Percentiles rank a stretch among this genome's conserved stretches.
These are phyloP conservation scores for Aureobasidium sp. DNA, from an alignment of 2,329 filamentous ascomycete genomes.

Conservation along the genomic window DNA sequence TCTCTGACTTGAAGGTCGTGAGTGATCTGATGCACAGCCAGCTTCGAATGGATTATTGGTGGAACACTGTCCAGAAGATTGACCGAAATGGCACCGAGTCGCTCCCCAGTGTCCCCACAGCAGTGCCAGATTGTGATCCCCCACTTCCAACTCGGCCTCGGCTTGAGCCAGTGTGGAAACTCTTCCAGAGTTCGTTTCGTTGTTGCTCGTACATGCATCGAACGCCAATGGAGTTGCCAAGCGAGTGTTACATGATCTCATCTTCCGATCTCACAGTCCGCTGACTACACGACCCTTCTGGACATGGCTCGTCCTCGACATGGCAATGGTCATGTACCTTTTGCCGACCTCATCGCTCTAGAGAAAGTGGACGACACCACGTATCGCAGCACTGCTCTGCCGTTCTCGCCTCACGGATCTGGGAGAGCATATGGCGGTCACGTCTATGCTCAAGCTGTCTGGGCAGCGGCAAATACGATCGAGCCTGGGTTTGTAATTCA, in stretches of 20 bases:
- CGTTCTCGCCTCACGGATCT: conserved; percentile 38
- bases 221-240: conserved; percentile 2
- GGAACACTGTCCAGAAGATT: neutral
- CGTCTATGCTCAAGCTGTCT: conserved; percentile 52
- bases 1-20: too few species aligned
- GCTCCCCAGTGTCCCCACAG: neutral
- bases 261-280: neutral
- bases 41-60: too few species aligned
- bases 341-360: conserved; percentile 36
- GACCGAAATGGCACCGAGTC: conserved; percentile 11
- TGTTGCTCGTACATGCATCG: too few species aligned
- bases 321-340: conserved; percentile 32
- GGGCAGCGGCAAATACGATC: conserved; percentile 50
- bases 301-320: conserved; percentile 16
- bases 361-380: conserved; percentile 36
- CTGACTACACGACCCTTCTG: neutral
- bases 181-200: neutral
- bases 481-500: conserved; percentile 45
- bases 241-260: neutral
- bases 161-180: neutral
- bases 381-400: conserved; percentile 34
- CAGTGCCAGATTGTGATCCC: neutral
- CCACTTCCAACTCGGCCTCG: conserved; percentile 1
- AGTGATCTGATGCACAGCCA: too few species aligned
- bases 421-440: conserved; percentile 48